Conservation (phyloP, 2,329 filamentous ascomycete genomes). For the Diaporthe sp. region DNA sequence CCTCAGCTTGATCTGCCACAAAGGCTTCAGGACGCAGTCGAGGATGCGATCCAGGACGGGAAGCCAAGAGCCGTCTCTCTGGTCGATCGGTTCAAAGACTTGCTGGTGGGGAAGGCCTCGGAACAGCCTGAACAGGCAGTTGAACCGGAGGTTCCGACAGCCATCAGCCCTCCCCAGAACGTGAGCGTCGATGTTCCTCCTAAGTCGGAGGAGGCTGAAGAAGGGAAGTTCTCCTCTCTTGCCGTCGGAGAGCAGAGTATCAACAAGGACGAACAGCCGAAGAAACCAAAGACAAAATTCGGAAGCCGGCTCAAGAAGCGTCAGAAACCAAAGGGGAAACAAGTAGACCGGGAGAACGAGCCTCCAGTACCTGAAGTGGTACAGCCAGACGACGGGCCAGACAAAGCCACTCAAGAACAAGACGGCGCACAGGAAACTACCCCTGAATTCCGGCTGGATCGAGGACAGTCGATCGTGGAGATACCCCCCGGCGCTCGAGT, state of each 20-base stretch:
- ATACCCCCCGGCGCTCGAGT: conserved; percentile 29
- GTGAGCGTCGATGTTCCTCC: too few relatives aligned
- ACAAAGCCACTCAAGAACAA: background rate
- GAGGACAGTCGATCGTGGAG: conserved; percentile 20
- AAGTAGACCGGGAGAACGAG: background rate
- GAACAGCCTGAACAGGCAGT: background rate
- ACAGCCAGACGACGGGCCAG: background rate
- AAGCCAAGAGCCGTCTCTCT: conserved; percentile 12
- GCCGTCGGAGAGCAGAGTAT: background rate
- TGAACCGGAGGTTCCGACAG: background rate
- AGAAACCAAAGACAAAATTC: conserved; percentile 14
- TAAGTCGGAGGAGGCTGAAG: background rate
- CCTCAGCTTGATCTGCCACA: background rate
- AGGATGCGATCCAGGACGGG: background rate
- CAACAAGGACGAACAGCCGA: background rate
- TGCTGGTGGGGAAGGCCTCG: background rate
- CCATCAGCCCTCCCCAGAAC: background rate
- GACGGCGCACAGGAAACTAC: background rate
- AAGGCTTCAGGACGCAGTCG: background rate
- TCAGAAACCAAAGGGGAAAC: conserved; percentile 8
- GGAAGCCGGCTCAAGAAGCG: background rate
- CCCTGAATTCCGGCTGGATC: background rate
- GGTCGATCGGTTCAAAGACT: background rate
- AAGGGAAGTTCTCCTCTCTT: background rate
- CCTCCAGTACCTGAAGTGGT: background rate